Evolutionary conservation across 2,329 filamentous ascomycete species (phyloP), one percentile per base, ranked within the genome.

Genomic region (Septoria linicola): DNA sequence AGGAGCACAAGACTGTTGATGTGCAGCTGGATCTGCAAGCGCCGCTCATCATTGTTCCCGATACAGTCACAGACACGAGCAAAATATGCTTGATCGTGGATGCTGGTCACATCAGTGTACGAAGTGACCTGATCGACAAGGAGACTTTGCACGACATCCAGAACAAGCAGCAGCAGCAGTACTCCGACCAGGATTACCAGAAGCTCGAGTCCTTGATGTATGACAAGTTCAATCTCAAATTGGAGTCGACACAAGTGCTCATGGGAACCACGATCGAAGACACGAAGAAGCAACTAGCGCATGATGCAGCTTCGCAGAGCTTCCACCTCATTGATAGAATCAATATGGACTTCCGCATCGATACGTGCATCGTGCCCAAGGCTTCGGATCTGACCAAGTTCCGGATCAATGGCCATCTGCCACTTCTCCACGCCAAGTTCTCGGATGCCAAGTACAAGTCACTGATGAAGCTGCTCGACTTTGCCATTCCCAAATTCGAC

Each of bases 1-100:
- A 96, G 64, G 95, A 99, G 67, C 93, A 99, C 77, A 97, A 96
- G 76, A 97, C 93, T 1, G 86, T 99, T 67, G 96, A 99, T 63
- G 92, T 92, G 11, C 89, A 97, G 62, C 78, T 99, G 36, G 93
- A 99, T 69, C 81, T 99, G 10, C 91, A 96, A 67, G 93, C 93
- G 0, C 93, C 93, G 30, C 81, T 99, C 1, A 95, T 99, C 60
- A 97, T 99, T 58, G 83, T 99, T 8, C 93, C 93, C 0, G 90
- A 97, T 66, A 96, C 87, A 64, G 93, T 99, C 51, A 92, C 86
- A 0, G 81, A 84, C 17, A 78, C 85, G 63, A 85, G 82, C 55
- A 89, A 89, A 0, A 87, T 89, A 3, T 99, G 93, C 65, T 76
- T 99, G 54, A 96, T 99, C 60, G 73, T 99, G 1, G 93, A 99